Evolutionary conservation across 1,284 basidiomycete genomes (phyloP).

Genomic region (Uromyces viciae-fabae): DNA sequence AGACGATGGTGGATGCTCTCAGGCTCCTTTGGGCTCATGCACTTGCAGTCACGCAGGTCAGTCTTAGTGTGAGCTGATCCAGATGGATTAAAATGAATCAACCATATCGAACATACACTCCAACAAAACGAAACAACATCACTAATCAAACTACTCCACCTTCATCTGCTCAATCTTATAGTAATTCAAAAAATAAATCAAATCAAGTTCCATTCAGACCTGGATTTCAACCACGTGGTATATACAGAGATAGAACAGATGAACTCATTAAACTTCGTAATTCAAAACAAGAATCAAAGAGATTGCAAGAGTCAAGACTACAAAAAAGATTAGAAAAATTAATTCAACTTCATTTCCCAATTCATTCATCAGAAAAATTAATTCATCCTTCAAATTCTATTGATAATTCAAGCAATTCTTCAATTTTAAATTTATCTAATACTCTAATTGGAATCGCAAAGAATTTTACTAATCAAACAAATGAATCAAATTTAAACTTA

Average conservation of each 20-base stretch:
- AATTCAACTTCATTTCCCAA: slow-evolving; percentile 24
- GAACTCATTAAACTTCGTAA: slow-evolving; percentile 67
- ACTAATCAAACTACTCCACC: neutral
- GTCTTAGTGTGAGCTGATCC: no score
- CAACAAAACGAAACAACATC: neutral
- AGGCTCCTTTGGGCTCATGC: no score
- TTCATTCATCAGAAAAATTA: neutral
- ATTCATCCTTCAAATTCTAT: neutral
- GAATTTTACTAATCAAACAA: neutral
- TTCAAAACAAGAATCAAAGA: slow-evolving; percentile 23
- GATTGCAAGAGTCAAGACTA: slow-evolving; percentile 27
- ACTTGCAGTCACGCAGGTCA: no score
- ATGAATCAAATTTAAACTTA: neutral
- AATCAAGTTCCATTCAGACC: neutral
- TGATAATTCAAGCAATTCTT: neutral
- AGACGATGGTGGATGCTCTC: no score
- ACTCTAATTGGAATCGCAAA: neutral
- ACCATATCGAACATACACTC: neutral
- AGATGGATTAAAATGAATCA: no score
- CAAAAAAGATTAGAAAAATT: slow-evolving; percentile 39
- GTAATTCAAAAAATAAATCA: neutral
- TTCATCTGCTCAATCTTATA: neutral
- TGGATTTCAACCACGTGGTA: slow-evolving; percentile 66
- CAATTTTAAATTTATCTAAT: slow-evolving; percentile 5
- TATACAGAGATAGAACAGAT: slow-evolving; percentile 68